These are phyloP conservation scores for Plasmodium fragile DNA, from an alignment of 169 alveolate genomes.

Conservation along the genomic window DNA sequence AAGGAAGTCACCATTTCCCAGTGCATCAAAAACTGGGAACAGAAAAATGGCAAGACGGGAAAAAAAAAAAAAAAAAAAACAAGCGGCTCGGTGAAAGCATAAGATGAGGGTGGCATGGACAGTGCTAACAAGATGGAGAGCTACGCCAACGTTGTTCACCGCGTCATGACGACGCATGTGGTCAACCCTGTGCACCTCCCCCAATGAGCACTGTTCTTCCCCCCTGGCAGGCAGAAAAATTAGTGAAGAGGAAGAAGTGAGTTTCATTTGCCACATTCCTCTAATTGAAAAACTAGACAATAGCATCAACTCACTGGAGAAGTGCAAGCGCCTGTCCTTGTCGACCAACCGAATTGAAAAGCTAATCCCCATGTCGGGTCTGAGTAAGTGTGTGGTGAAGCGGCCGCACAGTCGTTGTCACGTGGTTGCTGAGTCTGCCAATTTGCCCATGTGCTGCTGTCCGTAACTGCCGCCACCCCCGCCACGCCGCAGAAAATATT, in stretches of 20 bases:
- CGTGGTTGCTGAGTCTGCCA: too few relatives aligned
- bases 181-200: background rate
- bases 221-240: constrained; percentile 32
- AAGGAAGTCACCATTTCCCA: constrained; percentile 58
- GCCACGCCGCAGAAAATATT: constrained; percentile 18
- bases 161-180: background rate
- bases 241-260: constrained; percentile 60
- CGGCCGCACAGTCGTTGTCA: background rate
- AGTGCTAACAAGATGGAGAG: background rate
- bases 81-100: background rate
- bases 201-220: background rate
- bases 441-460: too few relatives aligned
- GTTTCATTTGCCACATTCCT: constrained; percentile 57
- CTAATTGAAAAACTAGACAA: constrained; percentile 40
- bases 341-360: constrained; percentile 59
- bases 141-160: background rate
- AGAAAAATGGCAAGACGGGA: constrained; percentile 38
- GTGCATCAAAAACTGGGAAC: constrained; percentile 71
- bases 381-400: constrained; percentile 8
- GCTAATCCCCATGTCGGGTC: constrained; percentile 45
- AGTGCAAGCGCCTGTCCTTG: constrained; percentile 59
- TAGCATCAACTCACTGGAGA: constrained; percentile 36
- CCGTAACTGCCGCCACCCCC: background rate
- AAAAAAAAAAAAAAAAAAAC: background rate
- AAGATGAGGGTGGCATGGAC: background rate